Evolutionary conservation across 768 basidiomycete species (phyloP).

Genomic region (Galerina sulciceps): DNA sequence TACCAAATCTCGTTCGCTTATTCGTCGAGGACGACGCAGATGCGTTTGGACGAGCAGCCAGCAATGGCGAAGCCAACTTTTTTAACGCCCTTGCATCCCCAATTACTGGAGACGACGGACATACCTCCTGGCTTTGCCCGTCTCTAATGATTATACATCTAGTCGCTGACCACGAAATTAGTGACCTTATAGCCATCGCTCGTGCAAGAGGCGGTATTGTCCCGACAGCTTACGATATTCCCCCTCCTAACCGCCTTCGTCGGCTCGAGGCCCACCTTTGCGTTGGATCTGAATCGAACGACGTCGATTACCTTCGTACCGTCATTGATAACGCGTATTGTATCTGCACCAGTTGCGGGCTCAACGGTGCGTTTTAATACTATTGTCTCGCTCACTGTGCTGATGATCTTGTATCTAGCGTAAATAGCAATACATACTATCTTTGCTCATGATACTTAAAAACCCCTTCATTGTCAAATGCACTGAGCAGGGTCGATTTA

Average conservation of each 20-base stretch:
- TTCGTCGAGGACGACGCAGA: conserved; percentile 18
- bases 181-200: conserved; percentile 23
- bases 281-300: conserved; percentile 16
- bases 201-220: conserved; percentile 22
- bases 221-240: background rate
- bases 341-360: conserved; percentile 15
- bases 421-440: no score
- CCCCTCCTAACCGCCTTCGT: conserved; percentile 19
- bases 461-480: no score
- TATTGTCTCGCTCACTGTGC: no score
- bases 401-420: no score
- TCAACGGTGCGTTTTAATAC: background rate
- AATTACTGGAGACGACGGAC: background rate
- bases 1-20: conserved; percentile 31
- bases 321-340: conserved; percentile 21
- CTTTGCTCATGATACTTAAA: no score
- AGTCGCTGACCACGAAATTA: conserved; percentile 16
- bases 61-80: background rate
- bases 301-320: conserved; percentile 18
- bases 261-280: conserved; percentile 28
- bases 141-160: conserved; percentile 26
- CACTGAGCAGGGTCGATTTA: no score
- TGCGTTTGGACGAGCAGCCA: conserved; percentile 12
- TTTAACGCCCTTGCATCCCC: conserved; percentile 27
- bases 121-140: conserved; percentile 29